Evolutionary conservation across 768 basidiomycete species (phyloP), one percentile per base, ranked within the genome.

Genomic region (Hypholoma fasciculare): DNA sequence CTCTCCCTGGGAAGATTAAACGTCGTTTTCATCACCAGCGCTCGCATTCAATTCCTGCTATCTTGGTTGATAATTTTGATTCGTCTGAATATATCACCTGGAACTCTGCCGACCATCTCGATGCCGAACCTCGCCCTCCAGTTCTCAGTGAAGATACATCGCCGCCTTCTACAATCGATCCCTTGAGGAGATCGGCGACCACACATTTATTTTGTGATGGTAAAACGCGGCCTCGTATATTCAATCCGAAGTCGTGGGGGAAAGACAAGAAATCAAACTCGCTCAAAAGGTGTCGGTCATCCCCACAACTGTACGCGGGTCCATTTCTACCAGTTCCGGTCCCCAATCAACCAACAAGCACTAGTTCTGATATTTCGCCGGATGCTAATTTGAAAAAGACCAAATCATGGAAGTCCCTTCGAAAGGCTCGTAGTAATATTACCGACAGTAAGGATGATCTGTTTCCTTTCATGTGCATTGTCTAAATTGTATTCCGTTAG

Each of bases 201-300:
- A 48, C 12, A 42, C 42, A 38, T 34, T 40, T 27, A 49, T 26
- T 46, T 40, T 42, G 34, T 17, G 38, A 52, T 14, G 19, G 16
- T 16, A 53, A 46, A 11, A 20, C 50, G 26, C 26, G 44, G 13
- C 55, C 39, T 38, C 55, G 36, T 20, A 42, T 49, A 12, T 34
- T 49, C 12, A 39, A 30, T 43, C 48, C 56, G 17, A 57, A 51
- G 40, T 38, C 38, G n/a, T 62, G 63, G 49, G 70, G 69, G 52
- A 69, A 63, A 46, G 64, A 67, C 1, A 70, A 66, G 55, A 67
- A 63, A 44, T 62, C 60, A 19, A 68, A 67, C 54, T 58, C 69
- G 54, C 53, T 64, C 12, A 47, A 60, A 55, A 61, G 63, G 51
- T 52, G 59, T 23, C 42, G 59, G 27, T 73, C 74, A 7, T 72